phyloP scores from a whole-genome alignment of 106 monocot genomes.

The Gastrodia elata region DNA sequence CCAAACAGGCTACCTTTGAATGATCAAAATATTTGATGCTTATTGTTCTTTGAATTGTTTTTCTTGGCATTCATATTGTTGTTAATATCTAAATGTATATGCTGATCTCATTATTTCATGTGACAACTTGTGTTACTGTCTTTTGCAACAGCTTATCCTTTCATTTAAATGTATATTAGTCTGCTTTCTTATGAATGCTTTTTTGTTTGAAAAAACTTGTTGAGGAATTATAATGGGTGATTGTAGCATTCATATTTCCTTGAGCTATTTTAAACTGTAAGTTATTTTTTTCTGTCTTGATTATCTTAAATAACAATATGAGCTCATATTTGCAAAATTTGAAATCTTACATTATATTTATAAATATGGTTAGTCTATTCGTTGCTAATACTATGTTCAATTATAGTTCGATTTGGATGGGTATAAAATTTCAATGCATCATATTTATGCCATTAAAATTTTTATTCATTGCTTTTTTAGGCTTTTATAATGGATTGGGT shows the following conservation, averaged over 20 bases:
- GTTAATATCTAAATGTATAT: background rate
- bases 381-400: background rate
- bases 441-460: background rate
- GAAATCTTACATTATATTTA: background rate
- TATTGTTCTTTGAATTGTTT: background rate
- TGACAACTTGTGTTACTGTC: background rate
- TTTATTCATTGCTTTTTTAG: conserved; percentile 19
- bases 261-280: background rate
- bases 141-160: background rate
- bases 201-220: background rate
- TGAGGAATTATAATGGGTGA: background rate
- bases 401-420: background rate
- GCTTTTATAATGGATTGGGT: conserved; percentile 75
- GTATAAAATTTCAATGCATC: background rate
- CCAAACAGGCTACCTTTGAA: too few relatives aligned
- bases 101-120: background rate
- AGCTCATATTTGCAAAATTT: background rate
- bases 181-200: background rate
- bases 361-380: background rate
- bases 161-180: background rate
- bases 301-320: background rate
- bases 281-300: background rate
- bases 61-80: background rate
- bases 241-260: background rate
- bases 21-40: background rate